phyloP scores from a whole-genome alignment of 2,329 filamentous ascomycete species.

The Fusarium coicis region DNA sequence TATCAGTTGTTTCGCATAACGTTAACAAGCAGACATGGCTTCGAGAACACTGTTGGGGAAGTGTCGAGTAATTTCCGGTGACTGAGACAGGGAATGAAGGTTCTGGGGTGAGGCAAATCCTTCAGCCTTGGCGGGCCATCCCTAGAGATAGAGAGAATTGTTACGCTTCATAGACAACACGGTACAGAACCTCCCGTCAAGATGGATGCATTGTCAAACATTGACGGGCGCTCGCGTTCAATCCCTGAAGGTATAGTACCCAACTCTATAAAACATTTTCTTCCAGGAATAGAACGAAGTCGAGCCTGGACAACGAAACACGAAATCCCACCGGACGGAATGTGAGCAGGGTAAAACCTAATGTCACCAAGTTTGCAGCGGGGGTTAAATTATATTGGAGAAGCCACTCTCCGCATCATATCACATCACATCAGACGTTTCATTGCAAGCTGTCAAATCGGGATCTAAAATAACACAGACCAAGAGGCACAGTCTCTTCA shows the following conservation, averaged over 20 bases:
- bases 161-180: neutral
- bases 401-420: neutral
- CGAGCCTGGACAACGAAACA: neutral
- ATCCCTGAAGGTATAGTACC: neutral
- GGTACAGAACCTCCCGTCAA: too few relatives aligned
- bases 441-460: neutral
- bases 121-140: neutral
- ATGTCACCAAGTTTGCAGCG: neutral
- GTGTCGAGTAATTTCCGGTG: neutral
- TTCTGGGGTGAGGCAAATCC: neutral
- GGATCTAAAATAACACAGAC: neutral
- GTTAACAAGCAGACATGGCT: neutral
- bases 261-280: rapidly evolving
- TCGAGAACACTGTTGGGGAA: neutral
- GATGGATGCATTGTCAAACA: neutral
- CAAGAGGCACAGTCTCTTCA: neutral
- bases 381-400: neutral
- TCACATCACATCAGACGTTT: neutral
- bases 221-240: neutral
- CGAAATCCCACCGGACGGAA: neutral
- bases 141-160: too few relatives aligned
- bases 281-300: neutral
- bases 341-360: neutral
- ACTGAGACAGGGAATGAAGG: neutral
- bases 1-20: neutral